Evolutionary conservation across 2,329 filamentous ascomycete genomes (phyloP).

Genomic region (Stromatinia cepivora): DNA sequence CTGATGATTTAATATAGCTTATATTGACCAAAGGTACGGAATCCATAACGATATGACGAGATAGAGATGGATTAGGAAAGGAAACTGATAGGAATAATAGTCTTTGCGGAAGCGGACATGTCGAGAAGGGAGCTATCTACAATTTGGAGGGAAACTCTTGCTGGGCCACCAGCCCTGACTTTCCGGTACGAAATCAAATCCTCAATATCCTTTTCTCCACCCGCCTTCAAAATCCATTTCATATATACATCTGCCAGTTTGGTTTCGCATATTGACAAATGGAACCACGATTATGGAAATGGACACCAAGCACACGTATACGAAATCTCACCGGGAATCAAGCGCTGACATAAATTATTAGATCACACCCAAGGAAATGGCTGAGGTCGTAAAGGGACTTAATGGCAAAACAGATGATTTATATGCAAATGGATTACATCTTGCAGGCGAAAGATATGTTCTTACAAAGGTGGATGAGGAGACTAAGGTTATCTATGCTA

Average conservation of each 20-base stretch:
- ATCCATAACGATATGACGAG: not conserved
- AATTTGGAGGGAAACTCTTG: conserved; percentile 75
- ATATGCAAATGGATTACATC: conserved; percentile 70
- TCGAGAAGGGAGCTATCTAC: conserved; percentile 85
- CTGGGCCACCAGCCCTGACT: conserved; percentile 71
- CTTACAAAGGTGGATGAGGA: conserved; percentile 73
- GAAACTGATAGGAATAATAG: conserved; percentile 49
- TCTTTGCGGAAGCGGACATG: conserved; percentile 74
- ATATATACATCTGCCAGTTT: not conserved
- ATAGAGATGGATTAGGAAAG: conserved; percentile 6
- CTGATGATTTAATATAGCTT: conserved; percentile 47
- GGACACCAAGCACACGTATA: not conserved
- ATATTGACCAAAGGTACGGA: conserved; percentile 61
- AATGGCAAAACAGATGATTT: conserved; percentile 57
- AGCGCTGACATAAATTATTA: conserved; percentile 37
- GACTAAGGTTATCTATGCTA: conserved; percentile 70
- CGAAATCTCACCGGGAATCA: not conserved
- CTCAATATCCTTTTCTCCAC: not conserved
- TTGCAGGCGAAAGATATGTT: conserved; percentile 78
- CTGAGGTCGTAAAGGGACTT: conserved; percentile 57
- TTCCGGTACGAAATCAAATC: conserved; percentile 46
- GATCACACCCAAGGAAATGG: conserved; percentile 60
- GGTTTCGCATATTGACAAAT: not conserved
- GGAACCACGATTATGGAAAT: not conserved
- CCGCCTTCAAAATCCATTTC: not conserved